Evolutionary conservation across 1,284 basidiomycete genomes (phyloP), one percentile per base, ranked within the genome.

Genomic region (Earliella scabrosa): DNA sequence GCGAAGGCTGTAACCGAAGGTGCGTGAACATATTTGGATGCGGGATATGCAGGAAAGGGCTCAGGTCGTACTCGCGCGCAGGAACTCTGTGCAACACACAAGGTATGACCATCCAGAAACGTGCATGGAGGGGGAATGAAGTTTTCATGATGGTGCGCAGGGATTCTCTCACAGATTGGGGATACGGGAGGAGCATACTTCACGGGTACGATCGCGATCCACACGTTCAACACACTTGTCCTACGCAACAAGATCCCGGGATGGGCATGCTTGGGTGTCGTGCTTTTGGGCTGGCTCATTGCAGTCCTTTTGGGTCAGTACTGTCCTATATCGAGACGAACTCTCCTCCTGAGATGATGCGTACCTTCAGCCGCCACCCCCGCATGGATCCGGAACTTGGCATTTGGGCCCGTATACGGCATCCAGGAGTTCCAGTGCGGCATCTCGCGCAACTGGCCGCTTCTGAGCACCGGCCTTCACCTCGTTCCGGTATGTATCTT

Each of bases 191-290:
- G 76, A 23, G 84, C 82, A 10, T 90, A 82, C 72, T 91, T 90
- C 68, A 86, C 82, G 1, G 75, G 82, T 7, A 75, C 79, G 10
- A 86, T 89, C 57, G 84, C 82, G 2, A 64, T 88, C n/a, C 88
- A 91, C 67, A 82, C 85, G 0, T 86, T 90, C 73, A 80, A 77
- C 61, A 82, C 85, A 18, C 74, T 90, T 39, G 83, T 86, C 9
- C 73, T 90, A 49, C 77, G 76, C 50, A 76, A 75, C 57, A 78
- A 78, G 29, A 81, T 83, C 59, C 79, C 82, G 8, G 63, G 69
- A 10, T 76, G 82, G 71, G 69, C 82, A 21, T 82, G 78, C 58
- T 66, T 69, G 3, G 67, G 70, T 6, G 71, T 74, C 14, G 79
- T 83, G 27, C 52, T 64, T n/a, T 45, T 79, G 45, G 87, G 88